phyloP scores from a whole-genome alignment of 331 rosid species.

The Malus hybrid region DNA sequence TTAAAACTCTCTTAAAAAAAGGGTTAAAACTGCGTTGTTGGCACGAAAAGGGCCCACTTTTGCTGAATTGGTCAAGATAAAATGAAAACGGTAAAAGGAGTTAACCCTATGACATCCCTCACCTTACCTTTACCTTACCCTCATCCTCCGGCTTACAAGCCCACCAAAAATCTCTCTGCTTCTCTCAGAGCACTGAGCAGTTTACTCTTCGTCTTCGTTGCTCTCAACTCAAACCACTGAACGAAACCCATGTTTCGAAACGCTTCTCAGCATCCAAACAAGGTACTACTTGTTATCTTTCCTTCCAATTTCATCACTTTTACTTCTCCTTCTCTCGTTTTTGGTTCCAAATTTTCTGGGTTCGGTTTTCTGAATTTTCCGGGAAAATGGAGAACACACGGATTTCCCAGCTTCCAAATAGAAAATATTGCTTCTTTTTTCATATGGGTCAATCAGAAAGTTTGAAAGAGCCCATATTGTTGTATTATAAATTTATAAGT shows the following conservation, averaged over 20 bases:
- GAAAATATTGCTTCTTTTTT: neutral
- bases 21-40: too few species aligned
- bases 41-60: too few species aligned
- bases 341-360: neutral
- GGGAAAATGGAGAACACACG: neutral
- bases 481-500: neutral
- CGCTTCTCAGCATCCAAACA: constrained; percentile 14
- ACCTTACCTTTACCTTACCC: neutral
- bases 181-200: neutral
- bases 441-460: neutral
- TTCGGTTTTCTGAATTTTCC: neutral
- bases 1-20: too few species aligned
- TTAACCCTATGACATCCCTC: neutral
- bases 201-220: neutral
- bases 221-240: neutral
- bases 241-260: constrained; percentile 9
- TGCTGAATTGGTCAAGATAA: too few species aligned
- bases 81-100: neutral
- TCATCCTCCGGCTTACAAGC: neutral
- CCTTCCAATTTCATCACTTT: neutral
- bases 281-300: constrained; percentile 5
- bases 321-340: neutral
- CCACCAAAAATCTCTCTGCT: neutral
- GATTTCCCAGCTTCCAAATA: neutral
- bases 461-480: neutral